phyloP scores from a whole-genome alignment of 352 stramenopile genomes.

The Pythium rhizo-oryzae region DNA sequence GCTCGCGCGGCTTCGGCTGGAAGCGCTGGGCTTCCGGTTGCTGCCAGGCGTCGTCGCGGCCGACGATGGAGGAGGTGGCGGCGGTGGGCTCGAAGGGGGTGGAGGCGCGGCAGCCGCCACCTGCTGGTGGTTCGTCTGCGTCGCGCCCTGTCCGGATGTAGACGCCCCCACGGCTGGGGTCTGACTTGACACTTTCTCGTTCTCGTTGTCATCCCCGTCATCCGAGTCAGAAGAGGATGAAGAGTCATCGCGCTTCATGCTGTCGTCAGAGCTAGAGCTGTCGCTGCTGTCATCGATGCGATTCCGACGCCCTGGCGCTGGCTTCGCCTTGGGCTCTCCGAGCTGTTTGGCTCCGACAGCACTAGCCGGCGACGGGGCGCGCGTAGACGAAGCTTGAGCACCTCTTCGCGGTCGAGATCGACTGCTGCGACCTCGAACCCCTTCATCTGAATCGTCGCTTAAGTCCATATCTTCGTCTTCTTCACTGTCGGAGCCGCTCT shows the following conservation, averaged over 20 bases:
- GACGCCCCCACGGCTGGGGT: not conserved
- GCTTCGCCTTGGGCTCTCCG: not conserved
- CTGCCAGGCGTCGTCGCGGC: constrained; percentile 15
- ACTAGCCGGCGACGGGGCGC: not conserved
- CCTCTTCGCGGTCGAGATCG: constrained; percentile 8
- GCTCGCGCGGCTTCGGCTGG: not conserved
- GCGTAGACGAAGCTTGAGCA: not conserved
- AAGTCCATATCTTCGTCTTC: constrained; percentile 19
- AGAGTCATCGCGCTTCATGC: constrained; percentile 33
- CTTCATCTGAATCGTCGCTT: constrained; percentile 23
- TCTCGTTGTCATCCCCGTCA: not conserved
- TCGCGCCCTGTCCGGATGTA: not conserved
- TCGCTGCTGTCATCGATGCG: constrained; percentile 49
- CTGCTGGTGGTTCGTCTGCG: not conserved
- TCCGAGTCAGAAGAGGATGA: constrained; percentile 30
- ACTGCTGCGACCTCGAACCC: not conserved
- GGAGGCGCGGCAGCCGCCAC: constrained; percentile 8
- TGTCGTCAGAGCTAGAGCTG: constrained; percentile 68
- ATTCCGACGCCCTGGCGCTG: constrained; percentile 8
- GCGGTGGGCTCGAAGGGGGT: constrained; percentile 31
- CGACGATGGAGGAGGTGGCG: constrained; percentile 5
- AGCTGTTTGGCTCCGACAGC: not conserved
- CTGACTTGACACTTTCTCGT: not conserved
- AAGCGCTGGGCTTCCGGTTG: constrained; percentile 7
- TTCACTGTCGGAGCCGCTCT: constrained; percentile 24